These are phyloP conservation scores for Globomyces sp. DNA, from an alignment of 371 early-diverging fungal species.

Conservation along the genomic window DNA sequence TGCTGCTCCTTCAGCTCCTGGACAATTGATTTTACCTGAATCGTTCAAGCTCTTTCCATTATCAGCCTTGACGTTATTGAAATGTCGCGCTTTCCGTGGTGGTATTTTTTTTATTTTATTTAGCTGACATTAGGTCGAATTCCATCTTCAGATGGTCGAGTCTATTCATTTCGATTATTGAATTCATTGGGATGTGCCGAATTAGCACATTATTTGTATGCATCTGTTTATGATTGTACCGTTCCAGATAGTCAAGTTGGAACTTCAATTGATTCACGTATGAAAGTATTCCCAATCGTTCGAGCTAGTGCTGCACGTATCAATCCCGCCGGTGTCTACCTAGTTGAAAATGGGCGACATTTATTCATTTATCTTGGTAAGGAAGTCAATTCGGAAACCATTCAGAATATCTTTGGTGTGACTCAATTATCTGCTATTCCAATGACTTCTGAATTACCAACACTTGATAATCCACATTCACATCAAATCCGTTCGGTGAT, in stretches of 20 bases:
- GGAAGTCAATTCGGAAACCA: constrained; percentile 55
- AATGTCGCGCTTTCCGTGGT: constrained; percentile 69
- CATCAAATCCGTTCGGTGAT: constrained; percentile 64
- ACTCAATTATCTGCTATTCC: constrained; percentile 71
- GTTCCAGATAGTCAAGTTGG: constrained; percentile 22
- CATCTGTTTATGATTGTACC: not conserved
- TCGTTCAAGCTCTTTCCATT: constrained; percentile 94
- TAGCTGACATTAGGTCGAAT: constrained; percentile 39
- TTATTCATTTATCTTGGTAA: constrained; percentile 89
- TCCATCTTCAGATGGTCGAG: constrained; percentile 72
- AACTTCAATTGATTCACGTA: constrained; percentile 26
- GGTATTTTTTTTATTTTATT: constrained; percentile 46
- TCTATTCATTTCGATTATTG: constrained; percentile 71
- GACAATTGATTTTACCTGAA: constrained; percentile 95
- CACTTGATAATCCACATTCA: constrained; percentile 51
- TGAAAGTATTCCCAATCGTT: constrained; percentile 58
- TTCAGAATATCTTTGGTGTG: constrained; percentile 76
- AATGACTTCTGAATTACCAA: constrained; percentile 54
- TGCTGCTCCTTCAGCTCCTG: constrained; percentile 83
- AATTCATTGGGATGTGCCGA: constrained; percentile 68
- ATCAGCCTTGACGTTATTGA: constrained; percentile 80
- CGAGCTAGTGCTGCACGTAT: constrained; percentile 78
- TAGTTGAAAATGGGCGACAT: constrained; percentile 71
- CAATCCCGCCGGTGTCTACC: constrained; percentile 67
- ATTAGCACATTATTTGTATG: constrained; percentile 72